A percentile compares a stretch with the other conserved stretches of the same genome.
Evolutionary conservation across 2,329 filamentous ascomycete species (phyloP).

Genomic region (Exutisphaerella laricina): DNA sequence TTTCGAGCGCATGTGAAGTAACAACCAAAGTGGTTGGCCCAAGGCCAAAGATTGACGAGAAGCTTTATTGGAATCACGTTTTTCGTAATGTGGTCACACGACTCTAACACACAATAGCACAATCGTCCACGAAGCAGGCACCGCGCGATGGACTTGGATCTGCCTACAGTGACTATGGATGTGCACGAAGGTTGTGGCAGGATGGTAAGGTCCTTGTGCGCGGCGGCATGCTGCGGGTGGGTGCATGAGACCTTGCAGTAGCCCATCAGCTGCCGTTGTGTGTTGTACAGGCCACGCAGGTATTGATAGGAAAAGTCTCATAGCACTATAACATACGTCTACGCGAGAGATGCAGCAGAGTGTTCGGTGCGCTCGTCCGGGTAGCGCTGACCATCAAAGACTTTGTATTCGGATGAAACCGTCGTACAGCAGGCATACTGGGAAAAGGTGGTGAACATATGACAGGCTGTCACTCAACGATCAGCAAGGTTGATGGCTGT

Average conservation of each 20-base stretch:
- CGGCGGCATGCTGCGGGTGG: neutral
- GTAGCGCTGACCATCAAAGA: slow-evolving; percentile 5
- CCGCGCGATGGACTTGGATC: neutral
- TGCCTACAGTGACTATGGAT: neutral
- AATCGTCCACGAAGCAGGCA: neutral
- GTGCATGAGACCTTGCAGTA: neutral
- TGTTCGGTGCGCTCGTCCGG: no score
- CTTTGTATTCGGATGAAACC: slow-evolving; percentile 9
- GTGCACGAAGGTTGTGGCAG: neutral
- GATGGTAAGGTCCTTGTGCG: neutral
- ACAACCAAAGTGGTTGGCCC: neutral
- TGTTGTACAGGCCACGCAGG: neutral
- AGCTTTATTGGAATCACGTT: slow-evolving; percentile 2
- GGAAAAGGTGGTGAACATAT: slow-evolving; percentile 9
- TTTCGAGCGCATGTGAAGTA: neutral
- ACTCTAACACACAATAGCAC: neutral
- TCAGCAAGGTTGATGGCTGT: slow-evolving; percentile 2
- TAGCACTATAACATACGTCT: neutral
- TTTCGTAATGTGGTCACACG: neutral
- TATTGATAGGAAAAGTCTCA: neutral
- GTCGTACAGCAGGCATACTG: slow-evolving; percentile 5
- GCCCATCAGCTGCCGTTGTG: slow-evolving; percentile 1
- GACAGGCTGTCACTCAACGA: slow-evolving; percentile 16
- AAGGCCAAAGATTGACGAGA: neutral
- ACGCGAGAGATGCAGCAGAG: no score